Evolutionary conservation across 441 rosid species (phyloP), one percentile per base, ranked within the genome.

Genomic region (Populus trichocarpa): DNA sequence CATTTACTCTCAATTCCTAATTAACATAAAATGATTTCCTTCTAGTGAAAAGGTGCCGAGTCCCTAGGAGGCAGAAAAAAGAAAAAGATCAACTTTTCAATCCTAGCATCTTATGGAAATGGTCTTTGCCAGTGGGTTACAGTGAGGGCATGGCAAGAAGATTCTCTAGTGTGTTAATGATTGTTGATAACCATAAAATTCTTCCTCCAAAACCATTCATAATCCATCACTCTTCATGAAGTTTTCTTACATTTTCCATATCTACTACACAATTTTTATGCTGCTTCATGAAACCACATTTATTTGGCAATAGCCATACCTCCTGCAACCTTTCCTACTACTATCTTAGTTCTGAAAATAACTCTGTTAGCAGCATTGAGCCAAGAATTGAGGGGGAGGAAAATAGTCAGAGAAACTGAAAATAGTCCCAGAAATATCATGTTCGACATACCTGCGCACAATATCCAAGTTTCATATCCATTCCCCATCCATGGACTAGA

Each of bases 381-480:
- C 57, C 57, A 50, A 50, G 18, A 14, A 50, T 50, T 50, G 57
- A 14, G 57, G 20, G 7, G 57, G n/a, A 14, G 20, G 2, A 46
- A 32, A 65, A 32, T 36, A 33, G 35, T 28, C 38, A 68, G 32
- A 28, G 25, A 4, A 13, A 63, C 68, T 69, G 57, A 73, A 75
- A 40, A 12, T 67, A 16, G 22, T 35, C 8, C 14, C 74, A 57
- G 67, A 76, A 32, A 33, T 26, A 25, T 18, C 18, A 8, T 63
- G 50, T 5, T 12, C 63, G 70, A 63, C 33, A 85, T 73, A 91
- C 99, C 93, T 90, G 98, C 16, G 98, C 97, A 78, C 98, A 96
- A 79, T 96, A 93, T 35, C 99, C 98, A 26, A 96, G 98, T 82
- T 96, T 90, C 86, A 94, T 90, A 84, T 96, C 99, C 91, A 96